phyloP scores from a whole-genome alignment of 192 early-diverging fungal genomes.

The Mortierella antarctica region DNA sequence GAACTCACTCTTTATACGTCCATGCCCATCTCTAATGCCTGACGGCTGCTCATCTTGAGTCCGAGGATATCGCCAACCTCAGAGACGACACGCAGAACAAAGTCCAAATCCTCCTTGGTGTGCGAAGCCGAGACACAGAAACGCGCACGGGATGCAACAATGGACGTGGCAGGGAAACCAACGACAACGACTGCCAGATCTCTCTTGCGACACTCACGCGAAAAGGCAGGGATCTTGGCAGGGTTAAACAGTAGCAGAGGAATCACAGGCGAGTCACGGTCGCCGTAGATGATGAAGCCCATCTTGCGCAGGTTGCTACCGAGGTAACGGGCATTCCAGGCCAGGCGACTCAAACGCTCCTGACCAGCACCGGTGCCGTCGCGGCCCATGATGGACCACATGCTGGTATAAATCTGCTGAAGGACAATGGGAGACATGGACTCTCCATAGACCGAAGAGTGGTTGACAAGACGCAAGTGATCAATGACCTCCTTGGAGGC shows the following conservation, averaged over 20 bases:
- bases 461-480: conserved; percentile 80
- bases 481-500: conserved; percentile 79
- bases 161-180: conserved; percentile 97
- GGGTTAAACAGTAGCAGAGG: conserved; percentile 94
- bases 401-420: conserved; percentile 90
- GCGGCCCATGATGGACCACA: conserved; percentile 95
- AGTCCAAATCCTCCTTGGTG: conserved; percentile 90
- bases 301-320: conserved; percentile 79
- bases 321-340: conserved; percentile 90
- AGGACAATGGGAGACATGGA: conserved; percentile 85
- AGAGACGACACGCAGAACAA: conserved; percentile 74
- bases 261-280: conserved; percentile 88
- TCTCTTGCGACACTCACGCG: conserved; percentile 87
- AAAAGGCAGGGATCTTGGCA: conserved; percentile 97
- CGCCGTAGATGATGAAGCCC: conserved; percentile 96
- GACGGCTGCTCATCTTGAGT: conserved; percentile 66
- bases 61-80: conserved; percentile 80
- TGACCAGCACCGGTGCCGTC: conserved; percentile 86
- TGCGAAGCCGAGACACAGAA: conserved; percentile 97
- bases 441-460: conserved; percentile 92
- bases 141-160: conserved; percentile 91
- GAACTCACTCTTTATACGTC: conserved; percentile 24
- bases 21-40: conserved; percentile 49
- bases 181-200: conserved; percentile 97
- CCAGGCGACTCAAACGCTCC: conserved; percentile 85